Evolutionary conservation across 2,329 filamentous ascomycete species (phyloP).

Genomic region (Aspergillus novofumigatus): DNA sequence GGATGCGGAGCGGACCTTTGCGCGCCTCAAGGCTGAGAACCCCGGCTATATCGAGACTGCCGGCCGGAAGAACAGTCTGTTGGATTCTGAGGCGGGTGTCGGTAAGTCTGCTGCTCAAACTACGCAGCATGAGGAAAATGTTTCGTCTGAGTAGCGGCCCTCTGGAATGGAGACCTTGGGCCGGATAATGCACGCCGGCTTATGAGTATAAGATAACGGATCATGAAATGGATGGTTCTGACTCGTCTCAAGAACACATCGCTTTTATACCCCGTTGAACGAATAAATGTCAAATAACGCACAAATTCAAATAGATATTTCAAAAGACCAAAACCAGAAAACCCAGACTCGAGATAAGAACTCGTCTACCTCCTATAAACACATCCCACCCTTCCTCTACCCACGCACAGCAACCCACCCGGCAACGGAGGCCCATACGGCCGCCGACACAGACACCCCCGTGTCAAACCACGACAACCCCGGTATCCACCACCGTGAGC

Average conservation of each 20-base stretch:
- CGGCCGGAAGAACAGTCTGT: constrained; percentile 28
- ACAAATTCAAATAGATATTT: not conserved
- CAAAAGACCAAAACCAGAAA: no score
- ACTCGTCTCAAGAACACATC: not conserved
- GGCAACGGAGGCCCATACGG: constrained; percentile 14
- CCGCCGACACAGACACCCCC: not conserved
- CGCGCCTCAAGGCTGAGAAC: constrained; percentile 57
- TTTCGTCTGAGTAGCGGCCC: not conserved
- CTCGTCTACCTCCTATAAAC: not conserved
- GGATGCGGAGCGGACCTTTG: constrained; percentile 65
- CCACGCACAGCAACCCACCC: constrained; percentile 2
- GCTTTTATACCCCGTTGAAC: not conserved
- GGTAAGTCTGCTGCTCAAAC: constrained; percentile 14
- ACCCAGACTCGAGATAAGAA: not conserved
- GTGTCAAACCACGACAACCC: not conserved
- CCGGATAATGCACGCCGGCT: not conserved
- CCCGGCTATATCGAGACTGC: constrained; percentile 46
- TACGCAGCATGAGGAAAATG: not conserved
- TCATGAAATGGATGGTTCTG: not conserved
- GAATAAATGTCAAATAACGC: not conserved
- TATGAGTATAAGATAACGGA: not conserved
- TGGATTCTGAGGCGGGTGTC: constrained; percentile 29
- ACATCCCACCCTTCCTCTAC: not conserved
- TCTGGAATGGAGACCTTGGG: not conserved
- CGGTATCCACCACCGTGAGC: not conserved